Conservation (phyloP, 805 yeast species). For the Clavispora asparagi region DNA sequence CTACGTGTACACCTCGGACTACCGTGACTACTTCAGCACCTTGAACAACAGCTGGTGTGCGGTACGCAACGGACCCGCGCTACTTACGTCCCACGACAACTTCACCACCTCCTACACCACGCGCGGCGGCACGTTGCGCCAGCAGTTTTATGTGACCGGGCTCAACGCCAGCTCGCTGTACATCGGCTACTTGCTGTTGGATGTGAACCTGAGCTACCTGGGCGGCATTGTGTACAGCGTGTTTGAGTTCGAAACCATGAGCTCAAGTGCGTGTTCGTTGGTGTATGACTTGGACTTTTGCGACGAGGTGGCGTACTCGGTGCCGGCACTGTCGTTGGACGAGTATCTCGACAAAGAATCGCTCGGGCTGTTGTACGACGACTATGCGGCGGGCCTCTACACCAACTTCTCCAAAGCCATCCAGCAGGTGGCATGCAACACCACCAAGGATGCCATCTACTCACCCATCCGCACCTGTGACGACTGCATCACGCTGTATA, state of each 20-base stretch:
- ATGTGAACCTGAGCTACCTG: constrained; percentile 30
- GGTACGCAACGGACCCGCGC: constrained; percentile 47
- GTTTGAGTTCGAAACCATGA: constrained; percentile 53
- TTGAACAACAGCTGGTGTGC: constrained; percentile 70
- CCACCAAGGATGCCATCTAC: constrained; percentile 57
- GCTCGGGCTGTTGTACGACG: constrained; percentile 49
- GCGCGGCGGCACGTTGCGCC: constrained; percentile 46
- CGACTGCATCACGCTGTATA: constrained; percentile 67
- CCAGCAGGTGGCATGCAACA: constrained; percentile 72
- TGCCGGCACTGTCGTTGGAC: constrained; percentile 45
- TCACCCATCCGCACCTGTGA: constrained; percentile 72
- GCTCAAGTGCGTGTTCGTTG: constrained; percentile 58
- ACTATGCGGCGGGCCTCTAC: constrained; percentile 50
- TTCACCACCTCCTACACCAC: constrained; percentile 34
- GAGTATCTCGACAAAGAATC: constrained; percentile 9
- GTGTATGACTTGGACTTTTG: constrained; percentile 77
- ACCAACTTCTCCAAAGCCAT: constrained; percentile 69
- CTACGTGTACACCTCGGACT: constrained; percentile 43
- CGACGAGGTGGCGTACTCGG: constrained; percentile 77
- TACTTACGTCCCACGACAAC: constrained; percentile 14
- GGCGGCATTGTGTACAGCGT: constrained; percentile 65
- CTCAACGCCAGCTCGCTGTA: constrained; percentile 60
- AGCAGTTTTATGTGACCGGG: constrained; percentile 58
- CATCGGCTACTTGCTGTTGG: constrained; percentile 56
- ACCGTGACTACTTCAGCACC: constrained; percentile 27